Evolutionary conservation across 805 yeast species (phyloP).

Genomic region (Metschnikowia kofuensis): DNA sequence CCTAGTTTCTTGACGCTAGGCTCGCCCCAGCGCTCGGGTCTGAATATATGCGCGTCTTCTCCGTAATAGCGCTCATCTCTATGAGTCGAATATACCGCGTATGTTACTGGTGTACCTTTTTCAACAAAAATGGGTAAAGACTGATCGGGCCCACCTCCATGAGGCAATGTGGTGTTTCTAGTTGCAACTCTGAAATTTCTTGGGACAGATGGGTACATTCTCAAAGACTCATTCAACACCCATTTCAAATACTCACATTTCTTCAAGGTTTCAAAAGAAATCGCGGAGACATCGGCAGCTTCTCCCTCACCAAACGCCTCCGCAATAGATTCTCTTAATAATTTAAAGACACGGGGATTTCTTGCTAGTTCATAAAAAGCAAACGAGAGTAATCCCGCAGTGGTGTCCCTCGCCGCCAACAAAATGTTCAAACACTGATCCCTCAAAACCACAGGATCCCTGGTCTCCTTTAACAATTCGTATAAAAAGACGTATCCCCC

Average conservation of each 20-base stretch:
- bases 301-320: constrained; percentile 32
- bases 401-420: constrained; percentile 55
- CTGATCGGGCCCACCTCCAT: constrained; percentile 47
- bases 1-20: constrained; percentile 16
- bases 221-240: constrained; percentile 47
- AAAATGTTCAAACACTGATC: constrained; percentile 51
- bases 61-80: constrained; percentile 39
- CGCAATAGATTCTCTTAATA: constrained; percentile 37
- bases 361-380: constrained; percentile 44
- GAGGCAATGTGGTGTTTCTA: constrained; percentile 47
- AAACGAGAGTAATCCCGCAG: constrained; percentile 50
- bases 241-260: constrained; percentile 45
- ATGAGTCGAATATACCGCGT: constrained; percentile 41
- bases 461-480: constrained; percentile 48
- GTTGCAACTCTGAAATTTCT: constrained; percentile 45
- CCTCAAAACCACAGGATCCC: constrained; percentile 44
- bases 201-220: constrained; percentile 53
- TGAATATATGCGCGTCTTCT: constrained; percentile 40
- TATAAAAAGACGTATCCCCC: constrained; percentile 46
- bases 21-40: constrained; percentile 49
- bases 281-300: constrained; percentile 32
- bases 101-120: constrained; percentile 43
- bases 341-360: constrained; percentile 35
- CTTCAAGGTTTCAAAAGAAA: constrained; percentile 49
- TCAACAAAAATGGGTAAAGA: constrained; percentile 36